Percentiles rank a stretch among this genome's conserved stretches.
phyloP scores from a whole-genome alignment of 106 monocot species.

The Allium cepa region DNA sequence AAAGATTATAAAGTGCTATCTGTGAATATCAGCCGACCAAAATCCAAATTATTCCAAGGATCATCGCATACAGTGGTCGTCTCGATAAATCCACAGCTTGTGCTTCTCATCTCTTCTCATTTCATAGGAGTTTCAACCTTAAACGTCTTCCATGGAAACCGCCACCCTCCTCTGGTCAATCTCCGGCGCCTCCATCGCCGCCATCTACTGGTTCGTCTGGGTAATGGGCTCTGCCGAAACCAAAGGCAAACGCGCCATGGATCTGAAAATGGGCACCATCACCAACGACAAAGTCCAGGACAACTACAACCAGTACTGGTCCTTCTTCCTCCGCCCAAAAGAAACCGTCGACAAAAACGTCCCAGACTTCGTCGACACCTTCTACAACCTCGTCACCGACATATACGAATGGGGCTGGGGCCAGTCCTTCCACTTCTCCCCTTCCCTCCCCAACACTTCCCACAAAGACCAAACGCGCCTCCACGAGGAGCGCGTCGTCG shows the following conservation, averaged over 20 bases:
- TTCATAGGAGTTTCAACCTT: background rate
- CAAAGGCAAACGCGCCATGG: slow-evolving; percentile 63
- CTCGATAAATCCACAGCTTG: background rate
- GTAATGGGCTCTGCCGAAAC: slow-evolving; percentile 71
- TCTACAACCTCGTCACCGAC: slow-evolving; percentile 85
- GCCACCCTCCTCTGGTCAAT: slow-evolving; percentile 20
- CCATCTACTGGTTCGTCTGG: slow-evolving; percentile 75
- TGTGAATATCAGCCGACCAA: no score
- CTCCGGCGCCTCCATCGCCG: slow-evolving; percentile 9
- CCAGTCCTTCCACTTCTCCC: slow-evolving; percentile 90
- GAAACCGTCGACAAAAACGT: slow-evolving; percentile 37
- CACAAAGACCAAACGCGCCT: slow-evolving; percentile 65
- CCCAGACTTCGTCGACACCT: slow-evolving; percentile 67
- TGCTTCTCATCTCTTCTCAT: background rate
- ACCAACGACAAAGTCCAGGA: slow-evolving; percentile 45
- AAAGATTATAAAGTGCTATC: no score
- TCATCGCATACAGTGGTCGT: background rate
- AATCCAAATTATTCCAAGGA: background rate
- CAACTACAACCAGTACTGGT: slow-evolving; percentile 75
- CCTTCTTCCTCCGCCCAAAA: slow-evolving; percentile 69
- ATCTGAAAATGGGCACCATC: slow-evolving; percentile 65
- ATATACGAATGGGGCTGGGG: slow-evolving; percentile 92
- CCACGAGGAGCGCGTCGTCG: slow-evolving; percentile 66
- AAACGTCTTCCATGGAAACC: slow-evolving; percentile 10
- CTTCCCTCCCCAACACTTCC: slow-evolving; percentile 42